phyloP scores from a whole-genome alignment of 768 basidiomycete genomes.

The Cystoderma amianthinum region DNA sequence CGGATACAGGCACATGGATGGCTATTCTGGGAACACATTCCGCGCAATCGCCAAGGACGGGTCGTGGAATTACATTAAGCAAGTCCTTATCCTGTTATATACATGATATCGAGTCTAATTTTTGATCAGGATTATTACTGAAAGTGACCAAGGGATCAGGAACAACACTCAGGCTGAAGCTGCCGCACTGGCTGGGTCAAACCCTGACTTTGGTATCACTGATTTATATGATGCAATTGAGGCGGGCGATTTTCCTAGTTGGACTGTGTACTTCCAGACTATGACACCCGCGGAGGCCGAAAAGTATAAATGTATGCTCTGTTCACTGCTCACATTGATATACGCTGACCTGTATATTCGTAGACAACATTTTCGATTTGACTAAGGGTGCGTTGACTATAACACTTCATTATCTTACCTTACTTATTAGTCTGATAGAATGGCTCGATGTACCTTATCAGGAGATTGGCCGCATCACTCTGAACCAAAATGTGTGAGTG shows the following conservation, averaged over 20 bases:
- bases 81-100: conserved; percentile 11
- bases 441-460: conserved; percentile 25
- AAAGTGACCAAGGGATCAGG: conserved; percentile 11
- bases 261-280: conserved; percentile 51
- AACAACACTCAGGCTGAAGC: conserved; percentile 29
- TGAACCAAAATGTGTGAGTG: conserved; percentile 27
- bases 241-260: conserved; percentile 43
- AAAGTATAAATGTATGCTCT: conserved; percentile 29
- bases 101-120: not conserved
- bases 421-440: no score
- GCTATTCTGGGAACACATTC: conserved; percentile 11
- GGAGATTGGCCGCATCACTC: conserved; percentile 28
- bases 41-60: conserved; percentile 33
- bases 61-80: conserved; percentile 48
- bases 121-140: conserved; percentile 21
- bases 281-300: conserved; percentile 47
- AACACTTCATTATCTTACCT: no score
- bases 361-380: conserved; percentile 44
- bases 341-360: no score
- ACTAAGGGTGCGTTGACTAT: conserved; percentile 28
- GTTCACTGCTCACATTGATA: not conserved
- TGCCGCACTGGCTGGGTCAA: conserved; percentile 27
- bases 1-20: conserved; percentile 24
- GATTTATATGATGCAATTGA: conserved; percentile 55
- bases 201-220: conserved; percentile 46